These are phyloP conservation scores for Apiotrichum veenhuisii DNA, from an alignment of 1,284 basidiomycete genomes.

Conservation along the genomic window DNA sequence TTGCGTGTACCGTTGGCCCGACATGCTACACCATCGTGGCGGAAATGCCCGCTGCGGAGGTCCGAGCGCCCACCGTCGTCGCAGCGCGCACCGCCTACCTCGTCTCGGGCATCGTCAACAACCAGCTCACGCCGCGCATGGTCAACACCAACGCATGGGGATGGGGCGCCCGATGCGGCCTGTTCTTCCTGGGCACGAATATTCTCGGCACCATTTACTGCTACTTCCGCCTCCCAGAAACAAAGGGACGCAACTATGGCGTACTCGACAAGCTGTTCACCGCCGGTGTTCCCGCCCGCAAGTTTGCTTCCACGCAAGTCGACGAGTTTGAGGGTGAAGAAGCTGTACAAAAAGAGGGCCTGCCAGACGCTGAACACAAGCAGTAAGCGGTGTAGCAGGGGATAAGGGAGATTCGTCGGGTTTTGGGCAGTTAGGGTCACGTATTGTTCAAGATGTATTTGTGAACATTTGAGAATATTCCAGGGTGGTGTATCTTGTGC, in stretches of 20 bases:
- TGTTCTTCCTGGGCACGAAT: slow-evolving; percentile 32
- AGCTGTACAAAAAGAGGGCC: background rate
- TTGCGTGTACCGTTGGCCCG: slow-evolving; percentile 29
- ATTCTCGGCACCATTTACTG: slow-evolving; percentile 22
- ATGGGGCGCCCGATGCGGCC: slow-evolving; percentile 47
- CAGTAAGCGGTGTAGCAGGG: background rate
- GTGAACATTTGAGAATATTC: too few relatives aligned
- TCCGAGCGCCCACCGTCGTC: slow-evolving; percentile 51
- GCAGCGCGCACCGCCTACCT: slow-evolving; percentile 51
- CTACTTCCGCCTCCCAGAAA: slow-evolving; percentile 47
- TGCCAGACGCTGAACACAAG: background rate
- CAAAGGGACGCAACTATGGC: slow-evolving; percentile 44
- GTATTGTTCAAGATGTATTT: too few relatives aligned
- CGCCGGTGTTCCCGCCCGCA: slow-evolving; percentile 29
- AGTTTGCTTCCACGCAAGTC: slow-evolving; percentile 22
- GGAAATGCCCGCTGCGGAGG: slow-evolving; percentile 16
- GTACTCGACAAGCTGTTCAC: slow-evolving; percentile 47
- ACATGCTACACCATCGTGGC: slow-evolving; percentile 21
- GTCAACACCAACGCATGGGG: slow-evolving; percentile 51
- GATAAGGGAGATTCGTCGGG: too few relatives aligned
- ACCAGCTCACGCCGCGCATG: slow-evolving; percentile 48
- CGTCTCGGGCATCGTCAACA: slow-evolving; percentile 42
- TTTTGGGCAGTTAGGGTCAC: too few relatives aligned
- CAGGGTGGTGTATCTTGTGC: too few relatives aligned
- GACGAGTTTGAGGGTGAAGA: slow-evolving; percentile 8